Evolutionary conservation across 352 stramenopile genomes (phyloP).

Genomic region (Thalassiosira livingstoniorum): DNA sequence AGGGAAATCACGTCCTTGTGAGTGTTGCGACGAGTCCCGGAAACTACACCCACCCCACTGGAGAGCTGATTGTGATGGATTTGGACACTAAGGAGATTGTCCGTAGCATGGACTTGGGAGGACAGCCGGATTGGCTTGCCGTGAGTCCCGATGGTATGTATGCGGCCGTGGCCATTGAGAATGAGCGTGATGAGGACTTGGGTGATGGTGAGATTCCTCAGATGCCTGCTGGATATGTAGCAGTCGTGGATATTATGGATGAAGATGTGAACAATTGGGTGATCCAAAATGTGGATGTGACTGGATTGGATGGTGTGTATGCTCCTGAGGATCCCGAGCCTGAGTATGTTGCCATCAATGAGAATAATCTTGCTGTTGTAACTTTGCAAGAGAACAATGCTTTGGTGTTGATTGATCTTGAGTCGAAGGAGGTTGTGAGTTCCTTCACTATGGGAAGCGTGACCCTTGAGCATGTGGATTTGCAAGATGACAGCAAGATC

Average conservation of each 20-base stretch:
- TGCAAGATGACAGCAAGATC: conserved; percentile 64
- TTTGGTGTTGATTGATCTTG: conserved; percentile 65
- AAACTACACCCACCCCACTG: neutral
- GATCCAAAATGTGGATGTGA: conserved; percentile 39
- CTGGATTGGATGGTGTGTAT: conserved; percentile 47
- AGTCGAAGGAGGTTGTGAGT: conserved; percentile 36
- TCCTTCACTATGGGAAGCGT: conserved; percentile 63
- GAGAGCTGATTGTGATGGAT: neutral
- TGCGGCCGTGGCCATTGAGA: conserved; percentile 72
- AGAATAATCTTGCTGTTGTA: conserved; percentile 64
- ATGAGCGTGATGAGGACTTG: conserved; percentile 72
- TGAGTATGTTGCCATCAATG: conserved; percentile 73
- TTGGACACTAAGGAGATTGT: conserved; percentile 2
- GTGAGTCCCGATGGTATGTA: conserved; percentile 61
- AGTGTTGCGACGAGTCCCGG: conserved; percentile 53
- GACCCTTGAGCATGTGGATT: conserved; percentile 60
- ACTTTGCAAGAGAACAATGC: conserved; percentile 82
- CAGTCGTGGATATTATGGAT: conserved; percentile 44
- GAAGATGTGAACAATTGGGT: conserved; percentile 44
- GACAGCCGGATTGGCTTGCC: conserved; percentile 70
- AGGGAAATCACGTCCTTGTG: conserved; percentile 51
- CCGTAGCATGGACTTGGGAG: conserved; percentile 53
- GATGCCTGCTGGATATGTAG: conserved; percentile 50
- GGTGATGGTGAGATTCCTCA: conserved; percentile 45
- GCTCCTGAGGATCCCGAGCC: conserved; percentile 72